phyloP scores from a whole-genome alignment of 1,139 yeast species.

The Suhomyces bokatorum region DNA sequence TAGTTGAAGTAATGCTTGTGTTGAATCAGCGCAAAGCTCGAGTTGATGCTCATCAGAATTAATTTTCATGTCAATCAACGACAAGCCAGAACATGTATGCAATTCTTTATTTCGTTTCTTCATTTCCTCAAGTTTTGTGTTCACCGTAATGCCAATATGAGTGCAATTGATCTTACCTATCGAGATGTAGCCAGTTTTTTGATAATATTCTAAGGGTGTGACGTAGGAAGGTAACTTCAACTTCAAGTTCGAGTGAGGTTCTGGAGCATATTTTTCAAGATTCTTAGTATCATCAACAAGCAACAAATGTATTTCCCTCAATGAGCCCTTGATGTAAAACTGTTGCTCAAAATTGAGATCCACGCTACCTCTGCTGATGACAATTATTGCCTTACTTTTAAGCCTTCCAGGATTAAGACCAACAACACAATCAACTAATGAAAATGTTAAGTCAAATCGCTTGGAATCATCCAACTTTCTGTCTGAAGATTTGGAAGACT shows the following conservation, averaged over 20 bases:
- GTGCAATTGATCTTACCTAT: conserved; percentile 47
- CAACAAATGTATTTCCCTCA: conserved; percentile 47
- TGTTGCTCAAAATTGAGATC: conserved; percentile 44
- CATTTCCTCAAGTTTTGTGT: conserved; percentile 26
- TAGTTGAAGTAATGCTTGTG: conserved; percentile 66
- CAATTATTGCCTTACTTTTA: conserved; percentile 50
- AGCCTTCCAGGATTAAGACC: conserved; percentile 63
- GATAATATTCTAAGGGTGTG: conserved; percentile 14
- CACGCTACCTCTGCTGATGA: conserved; percentile 52
- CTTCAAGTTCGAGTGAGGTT: conserved; percentile 10
- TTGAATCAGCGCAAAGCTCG: conserved; percentile 83
- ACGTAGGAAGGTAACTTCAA: conserved; percentile 11
- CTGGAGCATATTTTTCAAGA: conserved; percentile 21
- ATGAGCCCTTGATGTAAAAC: conserved; percentile 42
- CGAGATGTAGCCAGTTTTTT: conserved; percentile 42
- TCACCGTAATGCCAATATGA: conserved; percentile 42
- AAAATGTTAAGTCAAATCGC: conserved; percentile 41
- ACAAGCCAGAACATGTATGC: conserved; percentile 23
- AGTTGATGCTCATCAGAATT: conserved; percentile 51
- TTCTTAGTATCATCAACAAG: conserved; percentile 58
- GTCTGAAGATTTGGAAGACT: not conserved
- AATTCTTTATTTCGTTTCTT: conserved; percentile 21
- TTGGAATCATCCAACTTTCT: not conserved
- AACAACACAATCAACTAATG: conserved; percentile 52
- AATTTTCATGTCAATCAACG: conserved; percentile 46